These are phyloP conservation scores for Lecanosticta acicola DNA, from an alignment of 2,329 filamentous ascomycete species.

Conservation along the genomic window DNA sequence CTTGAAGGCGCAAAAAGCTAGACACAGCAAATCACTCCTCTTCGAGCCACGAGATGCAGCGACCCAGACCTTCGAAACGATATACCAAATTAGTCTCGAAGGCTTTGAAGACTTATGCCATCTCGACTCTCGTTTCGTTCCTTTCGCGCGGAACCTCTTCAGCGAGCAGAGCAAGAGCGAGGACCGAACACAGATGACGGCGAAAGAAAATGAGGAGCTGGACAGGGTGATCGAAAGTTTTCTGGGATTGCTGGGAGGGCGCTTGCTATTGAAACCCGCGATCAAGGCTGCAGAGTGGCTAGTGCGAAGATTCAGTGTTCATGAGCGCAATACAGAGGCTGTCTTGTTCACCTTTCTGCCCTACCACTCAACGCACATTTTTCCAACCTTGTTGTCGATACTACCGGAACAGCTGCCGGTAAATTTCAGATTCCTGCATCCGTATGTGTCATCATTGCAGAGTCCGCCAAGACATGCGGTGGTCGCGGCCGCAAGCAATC, in stretches of 20 bases:
- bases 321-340: constrained; percentile 78
- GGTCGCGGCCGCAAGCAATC: constrained; percentile 76
- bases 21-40: constrained; percentile 90
- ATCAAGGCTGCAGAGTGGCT: constrained; percentile 94
- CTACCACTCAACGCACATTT: constrained; percentile 81
- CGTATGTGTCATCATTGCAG: constrained; percentile 74
- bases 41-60: constrained; percentile 82
- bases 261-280: constrained; percentile 76
- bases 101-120: constrained; percentile 88
- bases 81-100: constrained; percentile 80
- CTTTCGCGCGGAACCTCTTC: constrained; percentile 75
- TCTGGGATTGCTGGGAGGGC: constrained; percentile 69
- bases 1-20: constrained; percentile 83
- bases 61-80: constrained; percentile 80
- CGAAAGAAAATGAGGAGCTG: constrained; percentile 73
- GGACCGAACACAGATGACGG: constrained; percentile 79
- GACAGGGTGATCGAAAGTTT: constrained; percentile 75
- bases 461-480: constrained; percentile 74
- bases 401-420: constrained; percentile 68
- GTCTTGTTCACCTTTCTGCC: constrained; percentile 84
- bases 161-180: constrained; percentile 87
- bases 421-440: constrained; percentile 76
- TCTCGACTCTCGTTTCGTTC: constrained; percentile 71
- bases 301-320: constrained; percentile 83
- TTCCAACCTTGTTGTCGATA: constrained; percentile 80